Evolutionary conservation across 257 asterid species (phyloP).

Genomic region (Linderniella brevidens): DNA sequence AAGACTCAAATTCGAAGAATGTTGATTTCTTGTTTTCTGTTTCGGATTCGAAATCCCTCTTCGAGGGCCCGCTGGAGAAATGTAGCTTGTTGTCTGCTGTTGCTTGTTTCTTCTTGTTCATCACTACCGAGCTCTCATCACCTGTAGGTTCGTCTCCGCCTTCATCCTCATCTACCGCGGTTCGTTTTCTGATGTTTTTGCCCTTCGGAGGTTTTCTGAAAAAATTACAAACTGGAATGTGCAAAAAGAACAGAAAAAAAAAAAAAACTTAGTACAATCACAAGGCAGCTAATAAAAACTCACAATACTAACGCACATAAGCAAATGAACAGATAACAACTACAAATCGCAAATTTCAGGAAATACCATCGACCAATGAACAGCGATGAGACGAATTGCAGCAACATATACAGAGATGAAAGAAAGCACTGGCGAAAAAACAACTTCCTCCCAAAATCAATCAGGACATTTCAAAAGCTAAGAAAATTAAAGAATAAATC

Average conservation of each 20-base stretch:
- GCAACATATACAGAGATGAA: too few relatives aligned
- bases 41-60: conserved; percentile 24
- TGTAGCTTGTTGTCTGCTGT: conserved; percentile 39
- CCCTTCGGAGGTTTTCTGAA: conserved; percentile 64
- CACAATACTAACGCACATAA: too few relatives aligned
- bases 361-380: too few relatives aligned
- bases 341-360: too few relatives aligned
- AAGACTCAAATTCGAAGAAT: conserved; percentile 58
- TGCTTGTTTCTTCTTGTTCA: conserved; percentile 41
- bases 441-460: too few relatives aligned
- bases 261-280: conserved; percentile 4
- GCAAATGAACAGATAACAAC: too few relatives aligned
- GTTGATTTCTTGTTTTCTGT: conserved; percentile 21
- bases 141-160: conserved; percentile 40
- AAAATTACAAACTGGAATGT: conserved; percentile 60
- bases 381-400: too few relatives aligned
- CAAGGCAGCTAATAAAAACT: too few relatives aligned
- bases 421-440: too few relatives aligned
- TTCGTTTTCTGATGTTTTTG: conserved; percentile 63
- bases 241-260: not conserved
- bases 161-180: conserved; percentile 35
- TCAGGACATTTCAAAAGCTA: too few relatives aligned
- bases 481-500: too few relatives aligned
- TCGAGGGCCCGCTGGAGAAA: conserved; percentile 46
- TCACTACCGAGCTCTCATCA: conserved; percentile 23